Base-by-base conservation (phyloP, 108 stramenopile species). In the Chaetoceros tenuissimus region DNA sequence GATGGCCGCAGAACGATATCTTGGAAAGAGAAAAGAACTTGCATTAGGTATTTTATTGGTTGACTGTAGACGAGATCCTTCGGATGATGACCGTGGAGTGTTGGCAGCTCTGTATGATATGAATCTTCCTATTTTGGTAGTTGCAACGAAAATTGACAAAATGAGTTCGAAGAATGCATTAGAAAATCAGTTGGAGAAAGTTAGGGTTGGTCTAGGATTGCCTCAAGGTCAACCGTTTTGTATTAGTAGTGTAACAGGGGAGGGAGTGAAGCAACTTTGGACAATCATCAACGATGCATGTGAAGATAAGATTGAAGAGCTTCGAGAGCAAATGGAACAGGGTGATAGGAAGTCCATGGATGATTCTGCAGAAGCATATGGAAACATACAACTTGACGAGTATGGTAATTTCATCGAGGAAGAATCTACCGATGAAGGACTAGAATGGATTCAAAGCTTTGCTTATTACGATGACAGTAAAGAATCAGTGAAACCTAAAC, bases 61-160 rank as follows among this genome's bases (percentile, higher is more conserved):
- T 31, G 96, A 97, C 58, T 74, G 81, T 49, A 73, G 96, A 29
- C 79, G 96, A 31, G 72, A 74, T 8, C 85, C 84, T 45, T 74
- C 62, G 28, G 80, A 69, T 20, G 81, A 91, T 52, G 96, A 97
- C 69, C 63, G 80, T 23, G 78, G 72, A 24, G 83, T 97, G 23
- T 59, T 94, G 34, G 89, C 92, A 3, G 89, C 91, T 31, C 55
- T 93, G 51, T 88, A 69, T 51, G 89, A 92, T 47, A 84, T 85
- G 76, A 88, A 84, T 1, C 64, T 89, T 1, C 84, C 89, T 27
- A 63, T 94, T 29, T 69, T 89, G 24, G 87, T 97, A 0, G 88
- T 94, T 28, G 93, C 92, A 18, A 93, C 92, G 21, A 89, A 96
- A 61, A 68, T 79, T 2, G 96, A 97, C 69, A 97, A 97, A 66